Base-by-base conservation (phyloP, 1,139 yeast genomes). In the Entelexis paramagnoliae region DNA sequence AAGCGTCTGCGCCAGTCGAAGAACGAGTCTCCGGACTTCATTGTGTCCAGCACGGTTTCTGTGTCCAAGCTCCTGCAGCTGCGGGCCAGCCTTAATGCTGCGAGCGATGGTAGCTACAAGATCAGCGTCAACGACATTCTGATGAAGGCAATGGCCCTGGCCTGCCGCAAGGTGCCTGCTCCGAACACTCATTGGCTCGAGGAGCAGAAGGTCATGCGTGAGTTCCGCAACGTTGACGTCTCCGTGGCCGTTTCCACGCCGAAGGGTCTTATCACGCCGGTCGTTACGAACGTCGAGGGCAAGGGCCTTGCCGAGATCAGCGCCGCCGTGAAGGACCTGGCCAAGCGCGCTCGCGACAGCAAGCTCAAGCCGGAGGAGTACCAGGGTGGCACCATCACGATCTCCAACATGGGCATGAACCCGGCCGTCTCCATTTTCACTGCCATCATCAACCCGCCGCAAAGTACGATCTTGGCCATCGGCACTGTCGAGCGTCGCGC, bases 181-280 rank as follows among this genome's bases (percentile, higher is more conserved):
- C 95, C 81, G 63, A 91, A 93, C 75, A 79, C 96, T 39, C 84
- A 91, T 67, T 91, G 96, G 94, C 77, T 91, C 64, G 95, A 84
- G 66, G 73, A 77, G 46, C 83, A 89, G 73, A 88, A 89, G 60
- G 82, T 91, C 63, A 85, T 93, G 64, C 86, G 99, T 75, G 89
- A 85, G 72, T 91, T 81, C 78, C 75, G 77, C 66, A 83, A 81
- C 64, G 97, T 89, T 56, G 99, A 91, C 67, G 95, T 91, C 55
- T 88, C 97, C 29, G 96, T 91, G 57, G 99, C 99, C 44, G 99
- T 91, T 59, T 95, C 98, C 57, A 91, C 98, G 20, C 96, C 97
- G 68, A 80, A 95, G 53, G 99, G 99, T 53, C 78, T 91, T 63
- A 83, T 93, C 69, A 91, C 99, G 49, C 99, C 99, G 60, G 91